Evolutionary conservation across 345 rosid genomes (phyloP).

Genomic region (Sonneratia caseolaris): DNA sequence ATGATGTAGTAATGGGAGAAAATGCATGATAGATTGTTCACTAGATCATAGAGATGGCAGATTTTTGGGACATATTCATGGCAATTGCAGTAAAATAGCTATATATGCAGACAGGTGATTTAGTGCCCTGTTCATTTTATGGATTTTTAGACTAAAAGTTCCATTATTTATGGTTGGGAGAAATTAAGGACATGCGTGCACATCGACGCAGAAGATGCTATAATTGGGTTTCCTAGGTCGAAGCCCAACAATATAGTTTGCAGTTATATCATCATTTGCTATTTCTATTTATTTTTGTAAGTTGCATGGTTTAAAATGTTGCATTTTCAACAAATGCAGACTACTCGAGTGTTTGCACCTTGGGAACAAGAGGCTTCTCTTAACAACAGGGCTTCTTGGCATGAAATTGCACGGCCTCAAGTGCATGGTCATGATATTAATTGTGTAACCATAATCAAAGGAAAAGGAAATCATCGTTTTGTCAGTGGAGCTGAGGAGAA

Average conservation of each 20-base stretch:
- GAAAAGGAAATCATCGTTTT: constrained; percentile 79
- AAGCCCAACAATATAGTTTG: background rate
- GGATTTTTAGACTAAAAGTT: background rate
- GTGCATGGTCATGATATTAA: constrained; percentile 95
- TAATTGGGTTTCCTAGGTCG: background rate
- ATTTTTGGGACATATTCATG: too few relatives aligned
- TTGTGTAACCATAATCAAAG: constrained; percentile 66
- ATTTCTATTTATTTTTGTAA: background rate
- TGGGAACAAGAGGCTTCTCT: constrained; percentile 47
- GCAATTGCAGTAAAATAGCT: background rate
- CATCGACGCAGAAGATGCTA: too few relatives aligned
- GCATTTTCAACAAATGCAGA: constrained; percentile 31
- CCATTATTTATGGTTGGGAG: background rate
- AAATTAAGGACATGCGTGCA: background rate
- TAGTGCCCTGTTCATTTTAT: background rate
- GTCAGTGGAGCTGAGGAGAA: constrained; percentile 98
- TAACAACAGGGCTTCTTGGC: constrained; percentile 43
- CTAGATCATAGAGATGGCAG: background rate
- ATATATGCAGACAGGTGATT: background rate
- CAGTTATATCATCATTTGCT: background rate
- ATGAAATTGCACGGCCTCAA: constrained; percentile 93
- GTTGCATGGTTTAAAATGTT: background rate
- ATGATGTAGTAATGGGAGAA: background rate
- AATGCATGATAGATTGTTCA: background rate
- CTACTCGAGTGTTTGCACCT: constrained; percentile 69